Evolutionary conservation across 1,284 basidiomycete genomes (phyloP).

Genomic region (Athelia sp.): DNA sequence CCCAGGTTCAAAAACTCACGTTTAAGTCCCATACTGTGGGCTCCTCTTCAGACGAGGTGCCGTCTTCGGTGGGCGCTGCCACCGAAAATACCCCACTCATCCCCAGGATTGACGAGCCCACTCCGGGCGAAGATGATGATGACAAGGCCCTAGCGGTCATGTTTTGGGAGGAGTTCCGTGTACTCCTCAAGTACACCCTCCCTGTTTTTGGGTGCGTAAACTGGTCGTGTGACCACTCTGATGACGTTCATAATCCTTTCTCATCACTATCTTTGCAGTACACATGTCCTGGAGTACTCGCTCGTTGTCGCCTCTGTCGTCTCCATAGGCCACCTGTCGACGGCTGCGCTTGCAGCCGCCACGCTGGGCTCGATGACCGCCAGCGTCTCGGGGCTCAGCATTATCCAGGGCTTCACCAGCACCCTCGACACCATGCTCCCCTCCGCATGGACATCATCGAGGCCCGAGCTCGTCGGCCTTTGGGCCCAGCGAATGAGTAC

Average conservation of each 20-base stretch:
- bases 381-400: constrained; percentile 55
- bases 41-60: neutral
- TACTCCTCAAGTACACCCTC: constrained; percentile 58
- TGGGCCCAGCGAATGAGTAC: constrained; percentile 87
- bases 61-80: constrained; percentile 19
- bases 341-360: constrained; percentile 78
- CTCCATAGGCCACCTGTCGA: constrained; percentile 82
- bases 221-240: neutral
- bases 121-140: constrained; percentile 25
- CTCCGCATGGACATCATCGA: constrained; percentile 83
- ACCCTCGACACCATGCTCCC: constrained; percentile 90
- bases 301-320: constrained; percentile 73
- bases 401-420: constrained; percentile 78
- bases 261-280: constrained; percentile 33
- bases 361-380: constrained; percentile 89
- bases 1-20: constrained; percentile 9
- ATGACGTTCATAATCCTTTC: constrained; percentile 1
- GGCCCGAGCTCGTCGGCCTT: constrained; percentile 81
- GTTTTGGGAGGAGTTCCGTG: constrained; percentile 55
- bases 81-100: constrained; percentile 46
- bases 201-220: constrained; percentile 60
- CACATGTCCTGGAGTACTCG: constrained; percentile 72
- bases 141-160: constrained; percentile 25
- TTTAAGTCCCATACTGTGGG: neutral
- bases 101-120: constrained; percentile 38